phyloP scores from a whole-genome alignment of 2,329 filamentous ascomycete species.

The Xylaria sp. region DNA sequence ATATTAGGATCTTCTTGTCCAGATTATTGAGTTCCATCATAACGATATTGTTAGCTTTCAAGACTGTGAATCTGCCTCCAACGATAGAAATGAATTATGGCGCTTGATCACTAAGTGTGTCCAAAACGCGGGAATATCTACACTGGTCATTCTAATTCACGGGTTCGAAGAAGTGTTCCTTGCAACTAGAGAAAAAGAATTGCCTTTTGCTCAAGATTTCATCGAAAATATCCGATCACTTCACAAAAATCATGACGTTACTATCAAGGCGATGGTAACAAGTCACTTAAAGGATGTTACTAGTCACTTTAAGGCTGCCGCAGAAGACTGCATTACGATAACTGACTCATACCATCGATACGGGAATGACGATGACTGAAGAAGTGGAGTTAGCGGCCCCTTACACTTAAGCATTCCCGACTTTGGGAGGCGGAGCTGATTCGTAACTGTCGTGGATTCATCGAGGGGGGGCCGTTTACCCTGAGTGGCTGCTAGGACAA shows the following conservation, averaged over 20 bases:
- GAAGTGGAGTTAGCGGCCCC: too few species aligned
- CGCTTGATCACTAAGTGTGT: neutral
- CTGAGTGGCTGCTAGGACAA: too few species aligned
- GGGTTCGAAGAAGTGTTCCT: neutral
- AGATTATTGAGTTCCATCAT: slow-evolving; percentile 2
- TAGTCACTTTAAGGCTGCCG: neutral
- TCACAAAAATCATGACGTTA: neutral
- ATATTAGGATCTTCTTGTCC: slow-evolving; percentile 1
- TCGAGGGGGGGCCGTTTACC: too few species aligned
- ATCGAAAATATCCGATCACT: neutral
- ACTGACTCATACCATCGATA: neutral
- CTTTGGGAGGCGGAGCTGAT: too few species aligned
- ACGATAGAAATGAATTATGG: neutral
- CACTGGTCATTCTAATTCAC: slow-evolving; percentile 2
- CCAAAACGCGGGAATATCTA: neutral
- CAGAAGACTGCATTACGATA: neutral
- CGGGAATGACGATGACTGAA: neutral
- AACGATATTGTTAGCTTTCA: neutral
- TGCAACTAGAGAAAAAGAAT: neutral
- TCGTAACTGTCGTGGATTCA: too few species aligned
- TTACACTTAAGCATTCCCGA: too few species aligned
- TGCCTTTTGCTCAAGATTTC: neutral
- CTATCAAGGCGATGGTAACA: slow-evolving; percentile 11
- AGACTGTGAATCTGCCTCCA: neutral
- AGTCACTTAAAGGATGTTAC: neutral